phyloP scores from a whole-genome alignment of 2,329 filamentous ascomycete genomes.

The Plectosphaerella sp. region DNA sequence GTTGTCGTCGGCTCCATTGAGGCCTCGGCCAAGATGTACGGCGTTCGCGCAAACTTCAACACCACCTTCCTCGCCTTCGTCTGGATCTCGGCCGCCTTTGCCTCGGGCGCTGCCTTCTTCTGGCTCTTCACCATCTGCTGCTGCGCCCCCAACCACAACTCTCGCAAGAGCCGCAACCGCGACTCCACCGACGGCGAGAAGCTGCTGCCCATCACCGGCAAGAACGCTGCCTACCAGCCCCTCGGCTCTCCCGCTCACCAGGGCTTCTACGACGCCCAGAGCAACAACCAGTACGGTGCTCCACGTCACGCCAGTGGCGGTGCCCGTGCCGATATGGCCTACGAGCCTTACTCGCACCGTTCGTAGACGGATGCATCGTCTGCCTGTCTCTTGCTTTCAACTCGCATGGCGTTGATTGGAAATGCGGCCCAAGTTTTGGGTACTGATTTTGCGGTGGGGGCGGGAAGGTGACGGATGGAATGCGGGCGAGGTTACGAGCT shows the following conservation, averaged over 20 bases:
- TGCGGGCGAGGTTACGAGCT: no score
- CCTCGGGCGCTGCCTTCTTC: slow-evolving; percentile 73
- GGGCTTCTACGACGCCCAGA: slow-evolving; percentile 32
- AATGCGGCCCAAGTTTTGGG: no score
- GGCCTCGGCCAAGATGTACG: slow-evolving; percentile 63
- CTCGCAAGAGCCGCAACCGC: slow-evolving; percentile 22
- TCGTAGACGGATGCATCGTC: slow-evolving; percentile 28
- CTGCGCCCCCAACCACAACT: slow-evolving; percentile 54
- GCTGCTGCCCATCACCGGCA: slow-evolving; percentile 33
- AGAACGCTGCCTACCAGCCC: slow-evolving; percentile 36
- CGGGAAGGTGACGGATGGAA: no score
- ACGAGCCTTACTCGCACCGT: slow-evolving; percentile 60
- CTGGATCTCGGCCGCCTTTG: slow-evolving; percentile 79
- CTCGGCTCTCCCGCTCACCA: slow-evolving; percentile 33
- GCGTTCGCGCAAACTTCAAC: slow-evolving; percentile 64
- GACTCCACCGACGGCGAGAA: slow-evolving; percentile 43
- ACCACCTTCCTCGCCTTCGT: slow-evolving; percentile 64
- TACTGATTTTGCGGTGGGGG: no score
- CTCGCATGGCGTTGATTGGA: no score
- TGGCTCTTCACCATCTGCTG: slow-evolving; percentile 92
- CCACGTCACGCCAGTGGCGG: slow-evolving; percentile 32
- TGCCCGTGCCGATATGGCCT: slow-evolving; percentile 48
- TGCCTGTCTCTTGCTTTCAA: no score
- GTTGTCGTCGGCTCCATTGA: slow-evolving; percentile 67
- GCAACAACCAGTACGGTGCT: slow-evolving; percentile 26